A percentile compares a stretch with the other conserved stretches of the same genome.
These are phyloP conservation scores for Agaricales sp. DNA, from an alignment of 1,284 basidiomycete genomes.

Conservation along the genomic window DNA sequence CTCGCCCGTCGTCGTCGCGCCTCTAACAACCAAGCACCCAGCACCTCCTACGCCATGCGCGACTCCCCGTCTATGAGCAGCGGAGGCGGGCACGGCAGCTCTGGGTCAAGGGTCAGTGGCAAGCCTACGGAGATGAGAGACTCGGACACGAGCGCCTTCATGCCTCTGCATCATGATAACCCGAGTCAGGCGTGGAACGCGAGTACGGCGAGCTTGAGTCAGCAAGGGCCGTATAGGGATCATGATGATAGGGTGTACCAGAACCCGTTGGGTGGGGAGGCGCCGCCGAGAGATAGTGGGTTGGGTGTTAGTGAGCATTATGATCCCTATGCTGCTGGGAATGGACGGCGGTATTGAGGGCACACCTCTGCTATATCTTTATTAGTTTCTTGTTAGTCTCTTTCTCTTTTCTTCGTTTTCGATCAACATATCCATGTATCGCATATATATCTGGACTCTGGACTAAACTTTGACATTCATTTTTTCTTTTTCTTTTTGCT, in stretches of 20 bases:
- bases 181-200: constrained; percentile 40
- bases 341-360: no score
- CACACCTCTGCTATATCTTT: no score
- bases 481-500: no score
- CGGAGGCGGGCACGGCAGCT: not conserved
- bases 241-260: constrained; percentile 9
- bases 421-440: no score
- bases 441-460: no score
- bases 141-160: constrained; percentile 42
- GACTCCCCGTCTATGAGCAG: not conserved
- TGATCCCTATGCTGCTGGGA: no score
- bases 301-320: not conserved
- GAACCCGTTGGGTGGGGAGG: not conserved
- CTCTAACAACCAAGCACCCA: constrained; percentile 8
- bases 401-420: no score
- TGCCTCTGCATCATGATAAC: constrained; percentile 47
- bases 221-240: constrained; percentile 34
- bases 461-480: no score
- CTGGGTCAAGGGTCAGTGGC: constrained; percentile 9
- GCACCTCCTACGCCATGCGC: not conserved
- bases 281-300: not conserved
- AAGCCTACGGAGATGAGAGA: constrained; percentile 17
- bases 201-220: constrained; percentile 29
- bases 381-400: no score
- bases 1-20: constrained; percentile 20